These are phyloP conservation scores for Angomonas ambiguus DNA, from an alignment of 208 protist genomes.

Conservation along the genomic window DNA sequence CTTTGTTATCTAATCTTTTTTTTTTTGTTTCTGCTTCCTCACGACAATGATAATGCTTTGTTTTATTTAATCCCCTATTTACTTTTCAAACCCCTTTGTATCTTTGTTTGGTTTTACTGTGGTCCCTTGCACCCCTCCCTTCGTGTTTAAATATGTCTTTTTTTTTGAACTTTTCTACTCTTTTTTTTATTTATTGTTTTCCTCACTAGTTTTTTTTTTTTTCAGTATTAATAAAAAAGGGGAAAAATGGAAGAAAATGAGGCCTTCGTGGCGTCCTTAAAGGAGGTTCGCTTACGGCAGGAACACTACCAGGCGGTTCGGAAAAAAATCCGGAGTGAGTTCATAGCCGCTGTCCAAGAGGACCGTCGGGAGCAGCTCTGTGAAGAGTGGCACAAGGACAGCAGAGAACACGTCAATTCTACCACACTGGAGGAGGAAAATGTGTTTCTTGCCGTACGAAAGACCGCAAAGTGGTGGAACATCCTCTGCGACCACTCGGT, in stretches of 20 bases:
- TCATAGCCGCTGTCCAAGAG: conserved; percentile 23
- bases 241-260: conserved; percentile 30
- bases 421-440: conserved; percentile 47
- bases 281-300: conserved; percentile 14
- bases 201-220: conserved; percentile 10
- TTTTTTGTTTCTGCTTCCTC: background rate
- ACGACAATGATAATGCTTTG: background rate
- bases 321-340: conserved; percentile 34
- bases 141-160: background rate
- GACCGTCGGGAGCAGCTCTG: conserved; percentile 16
- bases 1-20: background rate
- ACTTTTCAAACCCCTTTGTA: background rate
- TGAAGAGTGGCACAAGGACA: conserved; percentile 18
- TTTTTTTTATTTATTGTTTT: background rate
- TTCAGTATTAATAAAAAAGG: background rate
- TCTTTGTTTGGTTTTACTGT: too few species aligned
- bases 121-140: too few species aligned
- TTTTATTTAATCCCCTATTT: background rate
- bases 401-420: conserved; percentile 19
- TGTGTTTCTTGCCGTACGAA: conserved; percentile 40
- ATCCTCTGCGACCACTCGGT: conserved; percentile 63
- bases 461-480: conserved; percentile 65
- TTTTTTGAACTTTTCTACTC: background rate
- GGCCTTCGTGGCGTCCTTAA: conserved; percentile 30
- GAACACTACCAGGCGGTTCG: background rate